Percentiles rank a stretch among this genome's conserved stretches.
Conservation (phyloP, 768 basidiomycete species). For the Macrolepiota albuminosa region DNA sequence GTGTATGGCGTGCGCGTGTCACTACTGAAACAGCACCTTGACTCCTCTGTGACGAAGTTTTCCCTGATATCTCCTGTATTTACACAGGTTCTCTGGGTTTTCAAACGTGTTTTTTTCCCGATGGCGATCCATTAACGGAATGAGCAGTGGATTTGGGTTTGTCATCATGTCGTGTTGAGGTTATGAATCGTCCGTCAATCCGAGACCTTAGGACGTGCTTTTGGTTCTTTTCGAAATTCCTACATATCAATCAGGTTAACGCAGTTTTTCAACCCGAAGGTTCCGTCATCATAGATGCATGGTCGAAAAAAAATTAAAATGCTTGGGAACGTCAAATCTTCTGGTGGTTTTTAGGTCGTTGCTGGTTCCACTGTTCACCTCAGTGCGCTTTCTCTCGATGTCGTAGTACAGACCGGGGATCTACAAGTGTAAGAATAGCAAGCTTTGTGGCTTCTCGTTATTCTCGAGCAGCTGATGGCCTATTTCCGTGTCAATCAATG, state of each 20-base stretch:
- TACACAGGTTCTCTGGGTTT: neutral
- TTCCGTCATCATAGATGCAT: neutral
- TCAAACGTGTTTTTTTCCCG: neutral
- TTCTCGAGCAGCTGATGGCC: too few species aligned
- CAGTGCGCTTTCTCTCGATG: too few species aligned
- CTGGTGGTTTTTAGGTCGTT: too few species aligned
- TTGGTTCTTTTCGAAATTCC: neutral
- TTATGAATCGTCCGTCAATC: neutral
- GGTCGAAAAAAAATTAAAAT: neutral
- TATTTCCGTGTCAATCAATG: too few species aligned
- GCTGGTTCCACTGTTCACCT: neutral
- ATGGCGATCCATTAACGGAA: neutral
- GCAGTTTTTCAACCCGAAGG: neutral
- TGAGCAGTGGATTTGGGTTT: neutral
- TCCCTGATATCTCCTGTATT: neutral
- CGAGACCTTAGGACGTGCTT: neutral
- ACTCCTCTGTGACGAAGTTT: neutral
- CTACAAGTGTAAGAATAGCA: neutral
- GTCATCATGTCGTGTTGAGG: neutral
- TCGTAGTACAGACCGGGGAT: neutral
- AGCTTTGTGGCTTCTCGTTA: too few species aligned
- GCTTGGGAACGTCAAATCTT: neutral
- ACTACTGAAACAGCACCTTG: neutral
- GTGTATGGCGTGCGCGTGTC: neutral
- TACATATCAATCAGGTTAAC: neutral